Base-by-base conservation (phyloP, 2,329 filamentous ascomycete genomes). In the Zelopaecilomyces penicillatus region DNA sequence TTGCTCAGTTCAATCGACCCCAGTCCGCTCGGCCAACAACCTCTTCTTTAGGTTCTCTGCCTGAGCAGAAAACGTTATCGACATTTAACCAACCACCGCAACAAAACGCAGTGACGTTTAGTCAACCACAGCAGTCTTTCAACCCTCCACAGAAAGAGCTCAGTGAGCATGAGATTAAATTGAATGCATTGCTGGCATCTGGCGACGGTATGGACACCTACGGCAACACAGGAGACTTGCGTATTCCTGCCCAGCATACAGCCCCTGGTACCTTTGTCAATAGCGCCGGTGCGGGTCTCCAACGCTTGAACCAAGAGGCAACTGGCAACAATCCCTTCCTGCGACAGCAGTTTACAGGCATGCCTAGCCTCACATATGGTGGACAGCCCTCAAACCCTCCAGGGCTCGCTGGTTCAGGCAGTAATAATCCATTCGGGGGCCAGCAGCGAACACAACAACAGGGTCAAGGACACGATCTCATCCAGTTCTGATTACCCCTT, bases 201-300 rank as follows among this genome's bases (percentile, higher is more conserved):
- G 90, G 93, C 52, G 93, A 98, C 46, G 93, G 93, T 27, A 86
- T 94, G 72, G 93, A 98, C 61, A 98, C 93, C 0, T 98, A 94
- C 62, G 93, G 93, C 52, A 98, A 98, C 63, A 87, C 87, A n/a
- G 93, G 93, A 54, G 87, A 97, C 52, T 75, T 95, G 39, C 89
- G 93, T 65, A 95, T 98, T 52, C 93, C 93, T 2, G 83, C 93
- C 2, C 93, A 98, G 62, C 93, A 98, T 65, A 98, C 93, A 0
- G 89, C 93, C 1, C 93, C 93, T 0, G 93, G 91, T 28, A 94
- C 87, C 0, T 98, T 97, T 63, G 84, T 98, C 68, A 98, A 98
- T 68, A 95, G 87, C 48, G 89, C 93, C 5, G 93, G 93, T 41
- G 74, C 84, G 33, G 87, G 87, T n/a, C 68, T 87, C 46, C 80